These are phyloP conservation scores for Fagopyrum tataricum DNA, from an alignment of 148 eudicot genomes.

Conservation along the genomic window DNA sequence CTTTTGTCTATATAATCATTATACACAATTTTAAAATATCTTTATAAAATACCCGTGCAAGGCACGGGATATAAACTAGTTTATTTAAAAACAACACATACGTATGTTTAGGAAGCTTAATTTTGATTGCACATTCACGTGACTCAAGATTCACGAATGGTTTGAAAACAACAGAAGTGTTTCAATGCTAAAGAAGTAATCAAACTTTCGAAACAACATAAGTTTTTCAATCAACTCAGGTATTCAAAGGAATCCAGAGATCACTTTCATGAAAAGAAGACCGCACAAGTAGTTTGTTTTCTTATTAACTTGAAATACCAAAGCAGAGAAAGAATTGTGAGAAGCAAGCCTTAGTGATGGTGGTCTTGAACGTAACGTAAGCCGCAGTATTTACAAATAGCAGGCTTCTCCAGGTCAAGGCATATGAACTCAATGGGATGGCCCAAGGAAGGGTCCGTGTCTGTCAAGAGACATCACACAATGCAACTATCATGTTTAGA, in stretches of 20 bases:
- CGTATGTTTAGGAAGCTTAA: too few species aligned
- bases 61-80: too few species aligned
- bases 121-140: too few species aligned
- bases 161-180: background rate
- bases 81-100: too few species aligned
- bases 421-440: constrained; percentile 96
- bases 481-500: background rate
- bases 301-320: background rate
- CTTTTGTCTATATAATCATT: too few species aligned
- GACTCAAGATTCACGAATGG: too few species aligned
- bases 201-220: background rate
- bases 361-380: constrained; percentile 85
- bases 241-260: background rate
- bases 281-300: background rate
- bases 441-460: constrained; percentile 73
- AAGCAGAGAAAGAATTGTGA: constrained; percentile 2
- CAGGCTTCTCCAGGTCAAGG: constrained; percentile 74
- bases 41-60: too few species aligned
- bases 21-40: too few species aligned
- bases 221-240: background rate
- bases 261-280: background rate
- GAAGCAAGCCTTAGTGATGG: constrained; percentile 18
- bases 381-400: constrained; percentile 97
- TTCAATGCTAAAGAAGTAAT: background rate
- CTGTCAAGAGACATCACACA: constrained; percentile 33